Evolutionary conservation across 2,329 filamentous ascomycete species (phyloP), one percentile per base, ranked within the genome.

Genomic region (Fusarium sulawesiense): DNA sequence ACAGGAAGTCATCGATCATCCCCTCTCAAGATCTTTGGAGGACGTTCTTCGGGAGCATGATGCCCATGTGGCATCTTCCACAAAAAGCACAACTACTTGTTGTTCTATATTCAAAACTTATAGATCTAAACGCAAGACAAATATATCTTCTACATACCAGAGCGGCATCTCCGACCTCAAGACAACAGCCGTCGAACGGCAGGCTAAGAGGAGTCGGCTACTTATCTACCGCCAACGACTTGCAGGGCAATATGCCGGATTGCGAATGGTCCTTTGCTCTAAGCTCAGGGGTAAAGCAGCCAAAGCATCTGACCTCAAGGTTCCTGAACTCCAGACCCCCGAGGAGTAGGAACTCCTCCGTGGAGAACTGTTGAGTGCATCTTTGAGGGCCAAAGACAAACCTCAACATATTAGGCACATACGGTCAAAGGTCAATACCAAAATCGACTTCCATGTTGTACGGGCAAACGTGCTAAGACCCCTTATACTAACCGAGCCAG

Each of bases 371-470:
- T 12, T n/a, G 6, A 37, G 34, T 4, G 5, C 5, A 11, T n/a
- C 34, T 12, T 37, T 6, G 6, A n/a, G 34, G 1, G 18, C 7
- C 9, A n/a, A 7, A 6, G 1, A n/a, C 9, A 11, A 6, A 37
- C 1, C 18, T n/a, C 34, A 37, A 11, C 10, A 11, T 11, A 11
- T 11, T 4, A 7, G 34, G 18, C 6, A n/a, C 3, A 37, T n/a
- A 2, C 0, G 2, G 10, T n/a, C 34, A 37, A 37, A 7, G 34
- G 18, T 37, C 18, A 4, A 6, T 1, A 4, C 3, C 10, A 37
- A 7, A 37, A 12, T 4, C 18, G 18, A 37, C n/a, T 10, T n/a
- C 10, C 1, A n/a, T 11, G 1, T 18, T 34, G 34, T 12, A 37
- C 2, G 18, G 9, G 34, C 6, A n/a, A 37, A 12, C 18, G 3